phyloP scores from a whole-genome alignment of 345 rosid species.

The Clarkia xantiana region DNA sequence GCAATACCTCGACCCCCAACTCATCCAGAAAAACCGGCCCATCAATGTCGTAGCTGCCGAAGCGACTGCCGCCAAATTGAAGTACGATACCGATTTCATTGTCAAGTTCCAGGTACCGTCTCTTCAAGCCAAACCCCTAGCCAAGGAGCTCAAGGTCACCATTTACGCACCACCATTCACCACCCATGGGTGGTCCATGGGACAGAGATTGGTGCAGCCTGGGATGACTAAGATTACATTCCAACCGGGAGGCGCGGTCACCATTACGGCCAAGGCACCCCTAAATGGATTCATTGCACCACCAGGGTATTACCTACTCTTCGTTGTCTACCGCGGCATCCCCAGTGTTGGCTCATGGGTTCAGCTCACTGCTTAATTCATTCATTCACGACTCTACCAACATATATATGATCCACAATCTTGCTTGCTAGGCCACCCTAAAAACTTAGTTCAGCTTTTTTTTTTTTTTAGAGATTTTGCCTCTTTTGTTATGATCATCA shows the following conservation, averaged over 20 bases:
- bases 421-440: too few species aligned
- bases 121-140: background rate
- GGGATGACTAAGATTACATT: background rate
- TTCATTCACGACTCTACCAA: too few species aligned
- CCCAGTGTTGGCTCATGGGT: slow-evolving; percentile 29
- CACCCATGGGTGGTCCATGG: slow-evolving; percentile 31
- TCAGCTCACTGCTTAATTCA: slow-evolving; percentile 13
- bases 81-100: slow-evolving; percentile 1
- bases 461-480: too few species aligned
- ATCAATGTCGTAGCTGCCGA: background rate
- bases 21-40: slow-evolving; percentile 2
- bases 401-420: too few species aligned
- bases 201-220: slow-evolving; percentile 21
- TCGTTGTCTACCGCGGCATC: slow-evolving; percentile 20
- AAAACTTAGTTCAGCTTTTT: too few species aligned
- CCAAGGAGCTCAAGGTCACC: slow-evolving; percentile 14
- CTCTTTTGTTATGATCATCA: too few species aligned
- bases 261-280: slow-evolving; percentile 12
- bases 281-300: slow-evolving; percentile 23
- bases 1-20: slow-evolving; percentile 16
- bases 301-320: slow-evolving; percentile 23
- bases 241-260: too few species aligned
- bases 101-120: slow-evolving; percentile 7
- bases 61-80: background rate
- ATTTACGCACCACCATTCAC: slow-evolving; percentile 31